A percentile compares a stretch with the other conserved stretches of the same genome.
Conservation (phyloP, 2,329 filamentous ascomycete species). For the Penicillium capsulatum region DNA sequence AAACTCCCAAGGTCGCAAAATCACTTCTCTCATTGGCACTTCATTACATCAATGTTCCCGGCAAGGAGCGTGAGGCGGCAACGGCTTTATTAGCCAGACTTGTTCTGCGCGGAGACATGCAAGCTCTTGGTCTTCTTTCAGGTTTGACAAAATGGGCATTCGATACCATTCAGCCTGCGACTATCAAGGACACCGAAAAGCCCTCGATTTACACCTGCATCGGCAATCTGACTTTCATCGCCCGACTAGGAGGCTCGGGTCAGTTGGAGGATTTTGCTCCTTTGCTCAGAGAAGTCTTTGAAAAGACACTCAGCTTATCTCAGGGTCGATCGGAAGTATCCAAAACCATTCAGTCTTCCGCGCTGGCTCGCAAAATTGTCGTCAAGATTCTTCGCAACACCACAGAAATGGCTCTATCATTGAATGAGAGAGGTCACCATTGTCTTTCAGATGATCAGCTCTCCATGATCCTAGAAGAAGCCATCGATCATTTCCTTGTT, state of each 20-base stretch:
- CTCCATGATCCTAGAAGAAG: constrained; percentile 65
- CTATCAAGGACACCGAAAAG: constrained; percentile 33
- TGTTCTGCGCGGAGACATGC: constrained; percentile 84
- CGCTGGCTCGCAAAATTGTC: constrained; percentile 73
- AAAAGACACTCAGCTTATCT: constrained; percentile 58
- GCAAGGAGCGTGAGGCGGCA: constrained; percentile 88
- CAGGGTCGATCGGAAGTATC: constrained; percentile 49
- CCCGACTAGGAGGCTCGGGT: constrained; percentile 66
- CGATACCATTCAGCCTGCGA: constrained; percentile 51
- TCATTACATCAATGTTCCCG: constrained; percentile 66
- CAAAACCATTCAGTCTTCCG: constrained; percentile 61
- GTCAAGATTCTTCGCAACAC: constrained; percentile 81
- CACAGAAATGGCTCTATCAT: constrained; percentile 59
- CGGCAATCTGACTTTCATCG: constrained; percentile 73
- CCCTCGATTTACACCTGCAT: constrained; percentile 69
- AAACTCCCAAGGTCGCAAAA: constrained; percentile 65
- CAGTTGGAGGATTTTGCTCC: constrained; percentile 70
- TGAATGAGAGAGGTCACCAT: constrained; percentile 40
- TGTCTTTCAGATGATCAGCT: constrained; percentile 30
- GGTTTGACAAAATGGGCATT: constrained; percentile 69
- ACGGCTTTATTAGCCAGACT: constrained; percentile 75
- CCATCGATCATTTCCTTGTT: constrained; percentile 77
- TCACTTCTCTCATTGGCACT: constrained; percentile 68
- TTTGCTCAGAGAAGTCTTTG: constrained; percentile 63
- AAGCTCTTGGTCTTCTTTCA: constrained; percentile 65